Evolutionary conservation across 495 filamentous ascomycete species (phyloP).

Genomic region (Trichocladium uniseriatum): DNA sequence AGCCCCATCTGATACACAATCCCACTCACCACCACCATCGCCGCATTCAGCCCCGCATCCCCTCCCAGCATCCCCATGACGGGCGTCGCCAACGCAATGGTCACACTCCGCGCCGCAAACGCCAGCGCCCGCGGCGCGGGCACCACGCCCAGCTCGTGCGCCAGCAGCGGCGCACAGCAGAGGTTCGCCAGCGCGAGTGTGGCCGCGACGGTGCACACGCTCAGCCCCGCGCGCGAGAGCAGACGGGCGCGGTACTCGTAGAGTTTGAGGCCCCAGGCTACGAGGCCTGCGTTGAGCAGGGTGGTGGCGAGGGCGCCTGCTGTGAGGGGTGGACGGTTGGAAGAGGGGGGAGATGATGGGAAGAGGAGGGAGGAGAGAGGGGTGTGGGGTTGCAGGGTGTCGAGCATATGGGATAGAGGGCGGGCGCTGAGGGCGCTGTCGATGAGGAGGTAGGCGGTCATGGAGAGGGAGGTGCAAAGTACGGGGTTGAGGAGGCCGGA

Average conservation of each 20-base stretch:
- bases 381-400: constrained; percentile 26
- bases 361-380: constrained; percentile 28
- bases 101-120: constrained; percentile 39
- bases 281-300: constrained; percentile 38
- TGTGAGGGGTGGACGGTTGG: constrained; percentile 8
- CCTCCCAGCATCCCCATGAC: constrained; percentile 31
- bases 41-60: constrained; percentile 34
- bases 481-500: constrained; percentile 35
- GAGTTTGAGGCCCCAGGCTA: constrained; percentile 40
- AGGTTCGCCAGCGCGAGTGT: constrained; percentile 28
- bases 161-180: constrained; percentile 26
- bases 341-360: constrained; percentile 14
- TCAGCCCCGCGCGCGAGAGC: constrained; percentile 30
- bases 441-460: constrained; percentile 32
- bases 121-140: constrained; percentile 26
- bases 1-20: constrained; percentile 38
- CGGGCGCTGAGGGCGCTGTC: constrained; percentile 23
- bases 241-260: constrained; percentile 37
- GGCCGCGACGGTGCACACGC: constrained; percentile 27
- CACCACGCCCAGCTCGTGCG: constrained; percentile 23
- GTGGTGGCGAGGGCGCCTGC: constrained; percentile 37
- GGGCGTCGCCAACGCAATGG: constrained; percentile 32
- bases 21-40: constrained; percentile 38
- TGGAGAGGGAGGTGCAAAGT: constrained; percentile 32
- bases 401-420: constrained; percentile 21